These are phyloP conservation scores for Petunia hybrid DNA, from an alignment of 305 asterid genomes.

Conservation along the genomic window DNA sequence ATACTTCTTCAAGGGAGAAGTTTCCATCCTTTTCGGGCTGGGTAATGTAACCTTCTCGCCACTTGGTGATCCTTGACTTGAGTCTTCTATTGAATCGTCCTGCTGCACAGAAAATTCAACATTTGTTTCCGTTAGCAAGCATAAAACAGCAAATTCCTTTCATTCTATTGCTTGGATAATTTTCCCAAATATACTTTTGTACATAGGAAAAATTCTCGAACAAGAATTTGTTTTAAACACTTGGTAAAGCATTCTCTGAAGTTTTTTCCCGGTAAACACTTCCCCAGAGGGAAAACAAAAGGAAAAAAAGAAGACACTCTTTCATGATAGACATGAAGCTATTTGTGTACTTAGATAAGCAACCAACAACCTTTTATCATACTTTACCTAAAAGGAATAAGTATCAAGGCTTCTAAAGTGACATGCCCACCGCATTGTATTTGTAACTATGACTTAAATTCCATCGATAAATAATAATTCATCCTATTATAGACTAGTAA, in stretches of 20 bases:
- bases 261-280: too few species aligned
- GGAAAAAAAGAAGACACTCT: too few species aligned
- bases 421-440: too few species aligned
- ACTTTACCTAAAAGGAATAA: too few species aligned
- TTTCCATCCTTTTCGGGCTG: constrained; percentile 48
- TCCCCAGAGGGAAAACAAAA: too few species aligned
- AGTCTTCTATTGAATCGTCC: constrained; percentile 59
- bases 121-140: constrained; percentile 18
- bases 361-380: too few species aligned
- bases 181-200: constrained; percentile 21
- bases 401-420: too few species aligned
- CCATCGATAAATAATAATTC: too few species aligned
- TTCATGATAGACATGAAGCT: too few species aligned
- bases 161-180: background rate
- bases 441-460: too few species aligned
- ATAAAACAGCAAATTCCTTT: background rate
- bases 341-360: too few species aligned
- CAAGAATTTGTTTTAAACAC: background rate
- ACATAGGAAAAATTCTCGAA: background rate
- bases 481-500: background rate
- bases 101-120: constrained; percentile 61
- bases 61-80: constrained; percentile 43
- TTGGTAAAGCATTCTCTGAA: too few species aligned
- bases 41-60: constrained; percentile 44
- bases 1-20: constrained; percentile 61